Conservation (phyloP, 2,329 filamentous ascomycete species). For the Clonostachys byssicola region DNA sequence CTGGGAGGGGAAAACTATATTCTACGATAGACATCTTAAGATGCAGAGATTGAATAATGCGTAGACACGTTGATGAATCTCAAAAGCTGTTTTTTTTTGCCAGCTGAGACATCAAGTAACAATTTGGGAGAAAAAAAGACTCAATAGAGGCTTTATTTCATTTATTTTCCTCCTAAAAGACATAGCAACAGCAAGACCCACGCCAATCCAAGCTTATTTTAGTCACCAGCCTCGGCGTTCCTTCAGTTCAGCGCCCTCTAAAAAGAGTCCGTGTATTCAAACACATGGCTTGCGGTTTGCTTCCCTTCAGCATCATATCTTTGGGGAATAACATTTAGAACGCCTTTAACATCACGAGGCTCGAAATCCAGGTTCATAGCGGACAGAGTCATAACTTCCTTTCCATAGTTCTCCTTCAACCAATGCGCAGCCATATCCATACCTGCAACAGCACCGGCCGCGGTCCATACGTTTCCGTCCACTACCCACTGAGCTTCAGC, state of each 20-base stretch:
- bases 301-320: conserved; percentile 18
- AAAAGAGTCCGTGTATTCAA: not conserved
- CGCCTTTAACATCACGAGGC: conserved; percentile 23
- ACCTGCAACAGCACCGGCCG: conserved; percentile 21
- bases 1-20: too few relatives aligned
- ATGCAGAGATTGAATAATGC: too few relatives aligned
- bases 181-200: too few relatives aligned
- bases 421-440: conserved; percentile 29
- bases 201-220: too few relatives aligned
- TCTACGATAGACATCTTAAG: too few relatives aligned
- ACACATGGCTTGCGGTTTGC: conserved; percentile 16
- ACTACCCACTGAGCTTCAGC: conserved; percentile 57
- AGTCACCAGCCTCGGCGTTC: too few relatives aligned
- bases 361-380: conserved; percentile 23
- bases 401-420: conserved; percentile 10
- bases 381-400: conserved; percentile 14
- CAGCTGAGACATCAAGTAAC: too few relatives aligned
- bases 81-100: too few relatives aligned
- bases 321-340: conserved; percentile 16
- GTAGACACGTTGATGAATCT: too few relatives aligned
- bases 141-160: too few relatives aligned
- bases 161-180: too few relatives aligned
- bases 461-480: conserved; percentile 64
- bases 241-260: not conserved
- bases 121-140: too few relatives aligned